Base-by-base conservation (phyloP, 2,329 filamentous ascomycete genomes). In the Volutella citrinella region DNA sequence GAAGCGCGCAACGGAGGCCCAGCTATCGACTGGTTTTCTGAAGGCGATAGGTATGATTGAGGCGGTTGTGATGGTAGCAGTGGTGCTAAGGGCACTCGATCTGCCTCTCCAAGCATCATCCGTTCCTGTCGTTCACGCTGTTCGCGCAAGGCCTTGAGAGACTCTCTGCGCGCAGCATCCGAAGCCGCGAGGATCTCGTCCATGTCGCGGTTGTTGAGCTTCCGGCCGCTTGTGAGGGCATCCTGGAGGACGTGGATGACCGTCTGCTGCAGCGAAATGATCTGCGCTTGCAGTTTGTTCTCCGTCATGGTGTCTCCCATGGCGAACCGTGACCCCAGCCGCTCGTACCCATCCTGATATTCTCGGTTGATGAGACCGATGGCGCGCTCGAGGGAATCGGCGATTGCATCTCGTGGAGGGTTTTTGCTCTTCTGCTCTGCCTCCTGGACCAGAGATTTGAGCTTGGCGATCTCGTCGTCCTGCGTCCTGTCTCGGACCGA, bases 231-330 rank as follows among this genome's bases (percentile, higher is more conserved):
- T 8, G 45, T 43, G 0, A 52, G 28, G 10, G 49, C 49, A 30
- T 52, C 49, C 18, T 52, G 49, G 0, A 52, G 27, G 9, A 52
- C 49, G 18, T 49, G 40, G 16, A 52, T 52, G 11, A 52, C 49
- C 10, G 49, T 52, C 29, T 52, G 49, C 28, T 52, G 49, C 10
- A 52, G 35, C 1, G 49, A 36, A 14, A 52, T 52, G 8, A 52
- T 47, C 15, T 52, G 49, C 3, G 49, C 49, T 14, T 52, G 49
- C 2, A 52, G 9, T 25, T 42, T 49, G 8, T 52, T 52, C 36
- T 52, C 49, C 3, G 49, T 52, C 2, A 52, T 31, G 3, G 51
- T 45, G 11, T 52, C 49, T 4, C 49, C 49, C 5, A 52, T 31
- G 5, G 49, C 49, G 12, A 52, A 52, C 20, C 36, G 32, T 18